phyloP scores from a whole-genome alignment of 106 monocot genomes.

The Phalaenopsis aphrodite region DNA sequence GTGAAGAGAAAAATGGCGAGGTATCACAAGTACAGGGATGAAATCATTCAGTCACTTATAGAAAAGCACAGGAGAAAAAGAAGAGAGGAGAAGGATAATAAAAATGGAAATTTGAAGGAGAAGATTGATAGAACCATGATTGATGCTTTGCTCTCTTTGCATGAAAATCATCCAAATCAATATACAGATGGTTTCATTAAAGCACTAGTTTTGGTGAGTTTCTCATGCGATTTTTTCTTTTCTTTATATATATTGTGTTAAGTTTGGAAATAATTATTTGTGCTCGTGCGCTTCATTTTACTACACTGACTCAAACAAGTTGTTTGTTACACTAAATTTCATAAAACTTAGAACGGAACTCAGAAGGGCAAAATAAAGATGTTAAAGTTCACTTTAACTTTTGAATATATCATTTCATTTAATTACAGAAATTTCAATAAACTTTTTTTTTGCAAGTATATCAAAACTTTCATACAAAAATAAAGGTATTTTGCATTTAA shows the following conservation, averaged over 20 bases:
- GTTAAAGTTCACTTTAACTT: too few relatives aligned
- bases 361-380: too few relatives aligned
- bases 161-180: neutral
- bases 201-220: neutral
- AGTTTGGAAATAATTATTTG: too few relatives aligned
- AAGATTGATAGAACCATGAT: neutral
- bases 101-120: too few relatives aligned
- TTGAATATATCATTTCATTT: too few relatives aligned
- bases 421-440: too few relatives aligned
- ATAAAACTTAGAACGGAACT: too few relatives aligned
- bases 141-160: neutral
- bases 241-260: too few relatives aligned
- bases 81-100: neutral
- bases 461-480: neutral
- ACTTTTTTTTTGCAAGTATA: neutral
- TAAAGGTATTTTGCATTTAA: too few relatives aligned
- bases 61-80: conserved; percentile 16
- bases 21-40: conserved; percentile 11
- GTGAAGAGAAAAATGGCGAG: conserved; percentile 11
- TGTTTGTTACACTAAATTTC: too few relatives aligned
- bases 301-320: too few relatives aligned
- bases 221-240: neutral
- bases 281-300: too few relatives aligned
- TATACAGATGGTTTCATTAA: neutral
- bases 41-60: conserved; percentile 18